These are phyloP conservation scores for Draba incana DNA, from an alignment of 345 rosid species.

Conservation along the genomic window DNA sequence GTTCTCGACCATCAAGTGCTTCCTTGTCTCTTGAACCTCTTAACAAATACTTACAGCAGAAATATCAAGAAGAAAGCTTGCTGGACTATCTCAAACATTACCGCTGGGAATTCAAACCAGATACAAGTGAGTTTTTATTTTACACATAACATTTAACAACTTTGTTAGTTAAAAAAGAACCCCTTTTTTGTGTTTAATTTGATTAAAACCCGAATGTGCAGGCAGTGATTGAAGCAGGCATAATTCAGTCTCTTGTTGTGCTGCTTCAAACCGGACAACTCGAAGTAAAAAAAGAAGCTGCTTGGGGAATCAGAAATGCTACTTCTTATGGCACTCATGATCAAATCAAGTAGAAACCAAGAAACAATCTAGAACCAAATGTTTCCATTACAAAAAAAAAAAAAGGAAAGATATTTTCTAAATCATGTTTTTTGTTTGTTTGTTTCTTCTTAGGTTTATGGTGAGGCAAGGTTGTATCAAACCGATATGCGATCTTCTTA, in stretches of 20 bases:
- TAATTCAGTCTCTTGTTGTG: slow-evolving; percentile 57
- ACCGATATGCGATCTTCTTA: slow-evolving; percentile 75
- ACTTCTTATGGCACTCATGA: slow-evolving; percentile 75
- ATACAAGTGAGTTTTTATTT: slow-evolving; percentile 42
- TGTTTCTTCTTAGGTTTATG: slow-evolving; percentile 46
- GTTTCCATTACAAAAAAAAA: neutral
- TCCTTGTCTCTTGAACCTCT: slow-evolving; percentile 63
- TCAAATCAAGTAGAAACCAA: slow-evolving; percentile 62
- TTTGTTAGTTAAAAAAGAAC: neutral
- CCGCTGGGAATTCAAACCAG: slow-evolving; percentile 66
- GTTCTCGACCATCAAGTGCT: slow-evolving; percentile 67
- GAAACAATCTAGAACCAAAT: neutral
- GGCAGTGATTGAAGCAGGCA: slow-evolving; percentile 68
- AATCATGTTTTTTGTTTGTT: neutral
- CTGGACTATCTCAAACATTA: slow-evolving; percentile 88
- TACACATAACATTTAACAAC: neutral
- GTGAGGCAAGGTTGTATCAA: slow-evolving; percentile 74
- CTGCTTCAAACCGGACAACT: slow-evolving; percentile 70
- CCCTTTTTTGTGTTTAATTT: neutral
- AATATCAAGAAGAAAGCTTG: slow-evolving; percentile 92
- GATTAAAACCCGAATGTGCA: slow-evolving; percentile 33
- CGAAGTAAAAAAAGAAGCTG: slow-evolving; percentile 85
- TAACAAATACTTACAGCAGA: slow-evolving; percentile 63
- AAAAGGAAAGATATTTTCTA: neutral
- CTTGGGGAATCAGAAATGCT: slow-evolving; percentile 83